Evolutionary conservation across 345 rosid genomes (phyloP).

Genomic region (Citrus mangshanensis): DNA sequence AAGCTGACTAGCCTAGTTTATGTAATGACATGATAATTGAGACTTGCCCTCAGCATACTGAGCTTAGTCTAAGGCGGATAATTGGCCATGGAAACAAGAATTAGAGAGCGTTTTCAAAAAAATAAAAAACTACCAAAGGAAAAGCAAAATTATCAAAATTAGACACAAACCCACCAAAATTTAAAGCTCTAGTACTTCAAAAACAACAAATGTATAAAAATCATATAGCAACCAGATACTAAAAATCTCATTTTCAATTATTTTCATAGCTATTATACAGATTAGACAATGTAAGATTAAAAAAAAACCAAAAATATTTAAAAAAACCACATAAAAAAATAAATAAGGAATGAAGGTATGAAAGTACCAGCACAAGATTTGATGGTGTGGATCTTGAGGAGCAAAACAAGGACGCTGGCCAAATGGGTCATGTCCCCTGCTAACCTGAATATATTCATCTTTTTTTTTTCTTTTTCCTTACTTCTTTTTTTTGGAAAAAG

Average conservation of each 20-base stretch:
- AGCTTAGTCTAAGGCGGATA: not conserved
- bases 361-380: constrained; percentile 65
- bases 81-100: not conserved
- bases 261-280: not conserved
- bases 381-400: constrained; percentile 76
- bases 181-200: not conserved
- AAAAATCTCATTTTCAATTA: not conserved
- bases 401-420: constrained; percentile 63
- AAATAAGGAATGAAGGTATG: not conserved
- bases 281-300: not conserved
- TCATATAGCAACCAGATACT: not conserved
- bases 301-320: no score
- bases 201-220: not conserved
- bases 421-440: constrained; percentile 78
- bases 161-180: not conserved
- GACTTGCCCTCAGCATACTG: not conserved
- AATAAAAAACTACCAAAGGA: not conserved
- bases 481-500: not conserved
- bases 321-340: not conserved
- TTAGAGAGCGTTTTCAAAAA: not conserved
- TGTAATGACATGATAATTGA: not conserved
- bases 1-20: not conserved
- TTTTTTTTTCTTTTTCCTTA: not conserved
- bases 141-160: not conserved
- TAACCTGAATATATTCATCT: constrained; percentile 68